These are phyloP conservation scores for Metschnikowia amazonensis DNA, from an alignment of 805 yeast genomes.

Conservation along the genomic window DNA sequence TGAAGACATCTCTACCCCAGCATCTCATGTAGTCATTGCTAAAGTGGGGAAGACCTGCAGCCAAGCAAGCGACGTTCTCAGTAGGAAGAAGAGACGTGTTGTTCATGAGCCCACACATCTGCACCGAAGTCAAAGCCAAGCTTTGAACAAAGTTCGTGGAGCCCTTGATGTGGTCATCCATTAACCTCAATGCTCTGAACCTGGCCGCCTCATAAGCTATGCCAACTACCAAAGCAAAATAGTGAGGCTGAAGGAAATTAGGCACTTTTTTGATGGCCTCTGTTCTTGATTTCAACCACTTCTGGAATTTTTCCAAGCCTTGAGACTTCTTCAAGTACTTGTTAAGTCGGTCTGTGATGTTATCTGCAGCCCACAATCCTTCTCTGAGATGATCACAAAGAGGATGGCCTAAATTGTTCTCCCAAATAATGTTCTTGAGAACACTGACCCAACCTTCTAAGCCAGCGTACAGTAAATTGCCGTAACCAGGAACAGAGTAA, in stretches of 20 bases:
- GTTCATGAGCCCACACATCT: constrained; percentile 74
- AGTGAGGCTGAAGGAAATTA: constrained; percentile 77
- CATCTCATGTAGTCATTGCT: constrained; percentile 89
- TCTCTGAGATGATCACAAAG: constrained; percentile 72
- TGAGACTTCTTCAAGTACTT: constrained; percentile 46
- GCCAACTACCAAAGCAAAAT: constrained; percentile 79
- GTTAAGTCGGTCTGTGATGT: constrained; percentile 56
- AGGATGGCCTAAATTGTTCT: constrained; percentile 81
- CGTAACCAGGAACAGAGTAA: constrained; percentile 70
- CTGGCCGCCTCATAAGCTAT: constrained; percentile 81
- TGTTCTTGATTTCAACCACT: constrained; percentile 68
- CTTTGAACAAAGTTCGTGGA: constrained; percentile 75
- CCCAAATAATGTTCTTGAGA: constrained; percentile 55
- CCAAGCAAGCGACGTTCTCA: constrained; percentile 65
- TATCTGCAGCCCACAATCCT: constrained; percentile 90
- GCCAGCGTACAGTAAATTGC: constrained; percentile 80
- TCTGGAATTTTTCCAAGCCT: constrained; percentile 52
- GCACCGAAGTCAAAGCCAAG: constrained; percentile 76
- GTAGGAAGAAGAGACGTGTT: constrained; percentile 73
- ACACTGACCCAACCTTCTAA: constrained; percentile 87
- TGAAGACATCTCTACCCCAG: constrained; percentile 97
- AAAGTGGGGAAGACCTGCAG: constrained; percentile 96
- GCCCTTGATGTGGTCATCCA: constrained; percentile 50
- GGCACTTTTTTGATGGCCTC: constrained; percentile 66
- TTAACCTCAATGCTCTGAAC: constrained; percentile 54